phyloP scores from a whole-genome alignment of 352 stramenopile genomes.

The Globisporangium rhizosaccharum region DNA sequence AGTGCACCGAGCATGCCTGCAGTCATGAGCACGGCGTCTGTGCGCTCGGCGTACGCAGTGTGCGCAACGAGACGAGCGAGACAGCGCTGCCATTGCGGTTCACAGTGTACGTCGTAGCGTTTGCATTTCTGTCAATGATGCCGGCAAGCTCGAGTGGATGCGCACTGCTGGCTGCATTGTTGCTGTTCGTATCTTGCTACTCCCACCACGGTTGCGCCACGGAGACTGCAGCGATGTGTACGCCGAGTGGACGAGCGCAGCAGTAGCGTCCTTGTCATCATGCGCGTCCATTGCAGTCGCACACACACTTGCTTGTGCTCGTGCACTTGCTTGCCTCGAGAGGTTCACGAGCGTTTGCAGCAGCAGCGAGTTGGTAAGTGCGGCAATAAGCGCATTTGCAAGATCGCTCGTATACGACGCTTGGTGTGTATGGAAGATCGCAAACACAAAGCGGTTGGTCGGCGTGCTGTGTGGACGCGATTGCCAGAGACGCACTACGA shows the following conservation, averaged over 20 bases:
- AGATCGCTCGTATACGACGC: no score
- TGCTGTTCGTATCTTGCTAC: not conserved
- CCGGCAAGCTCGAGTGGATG: not conserved
- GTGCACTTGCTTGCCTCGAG: not conserved
- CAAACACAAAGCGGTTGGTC: no score
- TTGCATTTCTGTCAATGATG: not conserved
- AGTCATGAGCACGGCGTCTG: conserved; percentile 55
- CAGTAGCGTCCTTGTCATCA: not conserved
- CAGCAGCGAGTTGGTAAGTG: no score
- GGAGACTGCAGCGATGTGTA: not conserved
- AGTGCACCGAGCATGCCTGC: conserved; percentile 40
- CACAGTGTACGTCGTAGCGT: no score
- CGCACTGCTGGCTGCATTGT: not conserved
- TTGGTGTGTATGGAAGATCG: no score
- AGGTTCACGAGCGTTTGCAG: no score
- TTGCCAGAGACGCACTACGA: no score
- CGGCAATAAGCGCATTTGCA: no score
- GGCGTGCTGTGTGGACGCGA: no score
- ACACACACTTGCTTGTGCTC: no score
- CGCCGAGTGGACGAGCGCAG: not conserved
- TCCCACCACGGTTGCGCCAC: not conserved
- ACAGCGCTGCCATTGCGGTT: not conserved
- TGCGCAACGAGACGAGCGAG: not conserved
- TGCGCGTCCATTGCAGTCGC: not conserved
- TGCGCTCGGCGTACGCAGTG: conserved; percentile 31